Percentiles rank a stretch among this genome's conserved stretches.
Conservation (phyloP, 192 early-diverging fungal species). For the Geosiphon pyriformis region DNA sequence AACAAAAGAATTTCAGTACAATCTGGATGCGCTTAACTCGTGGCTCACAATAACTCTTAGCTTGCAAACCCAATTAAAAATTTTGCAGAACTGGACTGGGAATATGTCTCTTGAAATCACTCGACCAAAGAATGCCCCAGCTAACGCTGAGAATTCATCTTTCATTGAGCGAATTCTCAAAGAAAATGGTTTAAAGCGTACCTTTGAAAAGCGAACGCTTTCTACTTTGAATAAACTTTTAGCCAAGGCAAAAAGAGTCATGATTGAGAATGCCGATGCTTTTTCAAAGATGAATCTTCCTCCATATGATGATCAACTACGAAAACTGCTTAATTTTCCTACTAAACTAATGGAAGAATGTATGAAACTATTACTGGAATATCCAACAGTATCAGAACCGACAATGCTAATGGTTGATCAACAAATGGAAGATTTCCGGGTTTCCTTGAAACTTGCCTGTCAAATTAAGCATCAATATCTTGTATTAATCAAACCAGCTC, state of each 20-base stretch:
- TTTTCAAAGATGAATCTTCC: conserved; percentile 73
- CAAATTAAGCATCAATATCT: conserved; percentile 67
- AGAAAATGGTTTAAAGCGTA: conserved; percentile 72
- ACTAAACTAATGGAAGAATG: conserved; percentile 77
- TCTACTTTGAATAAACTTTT: conserved; percentile 56
- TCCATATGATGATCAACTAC: conserved; percentile 57
- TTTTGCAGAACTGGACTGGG: conserved; percentile 81
- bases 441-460: conserved; percentile 64
- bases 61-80: conserved; percentile 63
- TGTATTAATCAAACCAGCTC: conserved; percentile 50
- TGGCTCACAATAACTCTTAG: conserved; percentile 71
- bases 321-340: conserved; percentile 70
- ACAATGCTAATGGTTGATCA: conserved; percentile 64
- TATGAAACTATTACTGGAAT: conserved; percentile 69
- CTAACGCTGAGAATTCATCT: conserved; percentile 50
- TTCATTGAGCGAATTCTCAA: conserved; percentile 84
- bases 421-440: conserved; percentile 73
- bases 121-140: conserved; percentile 45
- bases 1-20: conserved; percentile 58
- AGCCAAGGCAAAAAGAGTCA: conserved; percentile 56
- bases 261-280: conserved; percentile 59
- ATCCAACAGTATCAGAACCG: conserved; percentile 54
- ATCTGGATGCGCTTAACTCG: conserved; percentile 66
- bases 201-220: conserved; percentile 67
- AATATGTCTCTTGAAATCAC: conserved; percentile 59